A percentile compares a stretch with the other conserved stretches of the same genome.
Conservation (phyloP, 164 flowering plant species). For the Dillenia turbinata region DNA sequence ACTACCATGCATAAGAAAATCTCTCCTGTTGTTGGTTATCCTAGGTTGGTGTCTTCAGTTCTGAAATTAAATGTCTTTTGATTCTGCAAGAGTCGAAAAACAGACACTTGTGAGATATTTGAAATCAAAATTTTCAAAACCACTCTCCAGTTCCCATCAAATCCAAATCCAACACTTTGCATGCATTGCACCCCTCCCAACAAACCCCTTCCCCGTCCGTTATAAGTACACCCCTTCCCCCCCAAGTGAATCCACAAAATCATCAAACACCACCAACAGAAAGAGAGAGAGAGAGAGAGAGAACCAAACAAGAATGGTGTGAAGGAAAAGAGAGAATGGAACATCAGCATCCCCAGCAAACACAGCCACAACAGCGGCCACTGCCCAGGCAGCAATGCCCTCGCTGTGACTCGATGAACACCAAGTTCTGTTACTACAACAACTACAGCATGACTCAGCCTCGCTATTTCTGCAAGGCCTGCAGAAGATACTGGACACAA, state of each 20-base stretch:
- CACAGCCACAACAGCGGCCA: constrained; percentile 15
- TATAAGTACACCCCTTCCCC: too few relatives aligned
- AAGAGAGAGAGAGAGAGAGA: constrained; percentile 8
- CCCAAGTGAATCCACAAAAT: neutral
- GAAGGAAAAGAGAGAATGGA: constrained; percentile 6
- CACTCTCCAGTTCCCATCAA: constrained; percentile 1
- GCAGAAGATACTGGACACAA: constrained; percentile 27
- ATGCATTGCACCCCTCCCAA: neutral
- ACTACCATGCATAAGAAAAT: neutral
- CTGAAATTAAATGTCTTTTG: neutral
- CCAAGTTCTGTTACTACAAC: constrained; percentile 31
- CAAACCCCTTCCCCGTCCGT: too few relatives aligned
- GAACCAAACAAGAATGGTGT: constrained; percentile 10
- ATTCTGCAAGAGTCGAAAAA: constrained; percentile 15
- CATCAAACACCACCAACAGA: neutral
- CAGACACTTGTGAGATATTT: constrained; percentile 19
- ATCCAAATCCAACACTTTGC: constrained; percentile 3
- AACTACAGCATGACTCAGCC: constrained; percentile 27
- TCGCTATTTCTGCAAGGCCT: constrained; percentile 24
- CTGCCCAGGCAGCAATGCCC: constrained; percentile 22
- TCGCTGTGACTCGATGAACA: constrained; percentile 21
- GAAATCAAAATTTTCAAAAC: constrained; percentile 4
- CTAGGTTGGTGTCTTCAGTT: constrained; percentile 18
- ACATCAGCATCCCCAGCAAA: constrained; percentile 5
- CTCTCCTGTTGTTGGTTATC: too few relatives aligned